Conservation (phyloP, 2,329 filamentous ascomycete genomes). For the Mycogone perniciosa region DNA sequence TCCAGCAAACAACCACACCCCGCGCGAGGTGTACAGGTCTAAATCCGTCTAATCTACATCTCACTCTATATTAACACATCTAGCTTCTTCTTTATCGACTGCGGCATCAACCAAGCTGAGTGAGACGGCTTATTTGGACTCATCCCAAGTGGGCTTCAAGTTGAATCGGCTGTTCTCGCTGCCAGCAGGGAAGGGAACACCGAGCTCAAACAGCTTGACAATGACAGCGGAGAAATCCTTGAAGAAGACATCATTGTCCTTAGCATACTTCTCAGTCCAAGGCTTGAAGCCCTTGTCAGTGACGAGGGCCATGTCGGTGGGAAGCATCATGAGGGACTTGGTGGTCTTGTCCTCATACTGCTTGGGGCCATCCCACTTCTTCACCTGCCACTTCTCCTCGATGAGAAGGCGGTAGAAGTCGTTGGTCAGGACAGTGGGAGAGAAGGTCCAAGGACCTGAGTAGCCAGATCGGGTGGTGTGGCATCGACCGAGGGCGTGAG, state of each 20-base stretch:
- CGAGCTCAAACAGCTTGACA: constrained; percentile 83
- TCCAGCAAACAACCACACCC: not conserved
- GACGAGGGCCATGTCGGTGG: constrained; percentile 79
- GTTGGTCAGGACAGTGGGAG: constrained; percentile 85
- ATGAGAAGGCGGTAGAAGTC: constrained; percentile 87
- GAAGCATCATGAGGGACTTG: constrained; percentile 95
- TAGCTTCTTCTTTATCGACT: constrained; percentile 1
- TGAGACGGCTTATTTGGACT: constrained; percentile 14
- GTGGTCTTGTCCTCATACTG: constrained; percentile 83
- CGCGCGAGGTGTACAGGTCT: not conserved
- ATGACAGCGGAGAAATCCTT: constrained; percentile 79
- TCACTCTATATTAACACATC: constrained; percentile 7
- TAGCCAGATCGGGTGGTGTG: constrained; percentile 85
- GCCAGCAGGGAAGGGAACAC: constrained; percentile 75
- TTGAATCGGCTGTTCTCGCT: constrained; percentile 49
- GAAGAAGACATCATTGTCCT: constrained; percentile 89
- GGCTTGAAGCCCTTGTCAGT: constrained; percentile 82
- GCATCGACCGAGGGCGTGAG: constrained; percentile 82
- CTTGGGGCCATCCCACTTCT: constrained; percentile 86
- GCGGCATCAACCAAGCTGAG: not conserved
- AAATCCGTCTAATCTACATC: constrained; percentile 1
- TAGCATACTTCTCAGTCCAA: constrained; percentile 80
- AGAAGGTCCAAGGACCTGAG: constrained; percentile 87
- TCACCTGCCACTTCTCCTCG: constrained; percentile 87
- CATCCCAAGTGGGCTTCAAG: constrained; percentile 53